phyloP scores from a whole-genome alignment of 371 early-diverging fungal genomes.

The Rhizopus arrhizus region DNA sequence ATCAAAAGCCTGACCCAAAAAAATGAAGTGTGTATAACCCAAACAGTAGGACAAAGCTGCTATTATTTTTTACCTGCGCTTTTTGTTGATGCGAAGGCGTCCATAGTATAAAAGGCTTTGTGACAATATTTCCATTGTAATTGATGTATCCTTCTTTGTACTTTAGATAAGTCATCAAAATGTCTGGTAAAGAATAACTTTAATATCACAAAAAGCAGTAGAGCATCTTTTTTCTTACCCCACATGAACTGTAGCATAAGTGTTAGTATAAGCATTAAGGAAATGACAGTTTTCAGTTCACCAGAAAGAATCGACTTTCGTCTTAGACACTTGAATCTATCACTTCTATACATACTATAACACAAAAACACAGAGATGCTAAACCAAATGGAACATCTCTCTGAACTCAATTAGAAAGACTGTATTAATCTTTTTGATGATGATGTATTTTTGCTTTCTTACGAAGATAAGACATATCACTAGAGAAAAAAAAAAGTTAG shows the following conservation, averaged over 20 bases:
- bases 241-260: slow-evolving; percentile 35
- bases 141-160: slow-evolving; percentile 39
- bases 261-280: slow-evolving; percentile 37
- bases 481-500: slow-evolving; percentile 3
- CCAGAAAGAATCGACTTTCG: slow-evolving; percentile 30
- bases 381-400: slow-evolving; percentile 30
- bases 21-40: background rate
- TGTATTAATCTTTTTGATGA: slow-evolving; percentile 14
- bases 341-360: slow-evolving; percentile 28
- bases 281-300: slow-evolving; percentile 44
- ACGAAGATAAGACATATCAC: slow-evolving; percentile 52
- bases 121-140: slow-evolving; percentile 24
- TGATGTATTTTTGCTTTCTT: slow-evolving; percentile 5
- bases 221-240: slow-evolving; percentile 21
- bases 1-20: slow-evolving; percentile 27
- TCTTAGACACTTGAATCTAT: slow-evolving; percentile 34
- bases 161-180: slow-evolving; percentile 40
- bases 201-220: background rate
- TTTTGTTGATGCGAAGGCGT: slow-evolving; percentile 23
- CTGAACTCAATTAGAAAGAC: slow-evolving; percentile 18
- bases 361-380: slow-evolving; percentile 26
- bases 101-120: slow-evolving; percentile 37
- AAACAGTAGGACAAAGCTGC: slow-evolving; percentile 1
- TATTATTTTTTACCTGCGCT: slow-evolving; percentile 17
- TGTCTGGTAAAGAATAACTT: slow-evolving; percentile 15